A percentile compares a stretch with the other conserved stretches of the same genome.
These are phyloP conservation scores for Mucor irregularis DNA, from an alignment of 371 early-diverging fungal species.

Conservation along the genomic window DNA sequence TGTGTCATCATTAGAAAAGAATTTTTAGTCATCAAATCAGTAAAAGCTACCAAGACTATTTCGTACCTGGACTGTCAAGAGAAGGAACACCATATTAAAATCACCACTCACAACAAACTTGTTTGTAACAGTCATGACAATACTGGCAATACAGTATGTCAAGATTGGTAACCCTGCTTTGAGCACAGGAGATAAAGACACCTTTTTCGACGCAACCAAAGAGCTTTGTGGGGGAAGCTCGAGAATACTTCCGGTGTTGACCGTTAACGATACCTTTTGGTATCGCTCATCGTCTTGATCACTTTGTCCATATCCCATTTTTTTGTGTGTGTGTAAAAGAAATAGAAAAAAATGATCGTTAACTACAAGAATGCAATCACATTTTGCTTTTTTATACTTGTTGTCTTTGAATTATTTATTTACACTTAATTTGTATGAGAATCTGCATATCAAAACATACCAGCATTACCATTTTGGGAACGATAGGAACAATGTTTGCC, in stretches of 20 bases:
- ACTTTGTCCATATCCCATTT: conserved; percentile 9
- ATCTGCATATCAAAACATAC: conserved; percentile 12
- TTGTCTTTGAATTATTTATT: not conserved
- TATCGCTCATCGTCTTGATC: conserved; percentile 1
- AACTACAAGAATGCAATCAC: not conserved
- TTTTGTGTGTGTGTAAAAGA: not conserved
- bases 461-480: conserved; percentile 2
- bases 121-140: conserved; percentile 96
- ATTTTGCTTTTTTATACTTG: not conserved
- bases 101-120: conserved; percentile 90
- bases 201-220: conserved; percentile 22
- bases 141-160: conserved; percentile 88
- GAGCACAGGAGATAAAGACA: conserved; percentile 18
- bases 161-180: conserved; percentile 62
- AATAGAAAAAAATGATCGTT: not conserved
- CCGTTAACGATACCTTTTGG: conserved; percentile 4
- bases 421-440: not conserved
- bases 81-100: conserved; percentile 89
- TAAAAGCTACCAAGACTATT: no score
- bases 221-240: conserved; percentile 9
- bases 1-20: conserved; percentile 61
- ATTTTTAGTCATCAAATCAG: no score
- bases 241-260: conserved; percentile 9
- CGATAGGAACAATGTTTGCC: not conserved
- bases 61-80: conserved; percentile 61